Base-by-base conservation (phyloP, 176 grass and related monocot genomes). In the Oryza longistaminata region DNA sequence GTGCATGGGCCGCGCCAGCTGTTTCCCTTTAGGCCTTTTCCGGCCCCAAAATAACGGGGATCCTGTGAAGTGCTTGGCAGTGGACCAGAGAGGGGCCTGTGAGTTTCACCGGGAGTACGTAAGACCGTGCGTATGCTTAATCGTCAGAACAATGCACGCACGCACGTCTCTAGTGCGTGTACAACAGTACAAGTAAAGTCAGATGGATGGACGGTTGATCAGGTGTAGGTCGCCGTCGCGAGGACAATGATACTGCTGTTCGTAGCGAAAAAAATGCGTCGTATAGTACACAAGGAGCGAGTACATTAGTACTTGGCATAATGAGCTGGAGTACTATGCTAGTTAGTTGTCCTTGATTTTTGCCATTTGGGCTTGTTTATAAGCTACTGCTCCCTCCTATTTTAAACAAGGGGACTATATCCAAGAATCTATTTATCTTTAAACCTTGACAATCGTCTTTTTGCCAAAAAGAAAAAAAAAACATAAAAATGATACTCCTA, bases 1-100 rank as follows among this genome's bases (percentile, higher is more conserved):
- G 66, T 79, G 60, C 74, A 83, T 82, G 83, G 72, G 13, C 35
- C 44, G 78, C 7, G 73, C 74, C 83, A 86, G 83, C 88, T 90
- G 68, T 61, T 82, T 72, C 70, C 70, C 12, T 53, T 26, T 58
- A 26, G 58, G 27, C 52, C 52, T 72, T 72, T 78, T 85, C 14
- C 11, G 53, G 17, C 40, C 24, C 83, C 12, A 13, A 53, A 52
- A 19, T 22, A 43, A 16, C 48, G 25, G 70, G 44, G 60, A 74
- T 74, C 88, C 12, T 78, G 83, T 90, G 83, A 86, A 6, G 17
- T 62, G 2, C 8, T 11, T 55, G 52, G 35, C 35, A 37, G 35
- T 37, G 7, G 35, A 37, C 35, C 35, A 37, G 35, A 37, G 35
- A 5, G 35, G 5, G 35, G 35, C 35, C 35, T 37, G 35, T 58